Evolutionary conservation across 1,284 basidiomycete genomes (phyloP), one percentile per base, ranked within the genome.

Genomic region (Irpex lacteus): DNA sequence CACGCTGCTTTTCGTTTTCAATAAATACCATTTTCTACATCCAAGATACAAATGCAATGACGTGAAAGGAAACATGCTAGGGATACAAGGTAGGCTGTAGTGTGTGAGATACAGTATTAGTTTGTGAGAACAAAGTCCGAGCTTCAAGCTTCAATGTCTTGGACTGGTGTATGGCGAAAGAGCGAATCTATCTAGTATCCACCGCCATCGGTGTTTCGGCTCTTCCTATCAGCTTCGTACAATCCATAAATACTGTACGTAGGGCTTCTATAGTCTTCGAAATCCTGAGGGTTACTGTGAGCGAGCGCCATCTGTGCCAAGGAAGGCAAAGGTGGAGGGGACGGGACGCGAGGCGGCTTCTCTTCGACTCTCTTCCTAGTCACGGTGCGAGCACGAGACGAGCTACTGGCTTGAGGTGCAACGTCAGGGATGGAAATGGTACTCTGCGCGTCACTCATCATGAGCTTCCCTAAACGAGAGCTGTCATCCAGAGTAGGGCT

Each of bases 231-330:
- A 18, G 76, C 78, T 63, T 86, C 87, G 70, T 92, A 92, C 68
- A 91, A 69, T 54, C 88, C 88, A 70, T 89, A 92, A 63, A 92
- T 85, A 72, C 91, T 92, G 68, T 92, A 92, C 3, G 91, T 92
- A 21, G 91, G 90, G 70, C 91, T 91, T 67, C 85, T 80, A 67
- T 92, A 92, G 50, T 85, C 84, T 1, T 77, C 82, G 73, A 83
- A 89, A 4, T 80, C 86, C 57, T 86, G 82, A 9, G 84, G 81
- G 65, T 89, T 85, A 2, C 77, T 74, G 66, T 89, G 87, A 59
- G 84, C 81, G 72, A 92, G 70, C 60, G 83, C 90, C 90, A 92
- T 91, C 75, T 92, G 90, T 5, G 88, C 80, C 59, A 92, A 72
- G 37, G 89, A 90, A 6, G 89, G 90, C 60, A 92, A 72, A n/a